These are phyloP conservation scores for Neonothopanus nambi DNA, from an alignment of 1,284 basidiomycete species.

Conservation along the genomic window DNA sequence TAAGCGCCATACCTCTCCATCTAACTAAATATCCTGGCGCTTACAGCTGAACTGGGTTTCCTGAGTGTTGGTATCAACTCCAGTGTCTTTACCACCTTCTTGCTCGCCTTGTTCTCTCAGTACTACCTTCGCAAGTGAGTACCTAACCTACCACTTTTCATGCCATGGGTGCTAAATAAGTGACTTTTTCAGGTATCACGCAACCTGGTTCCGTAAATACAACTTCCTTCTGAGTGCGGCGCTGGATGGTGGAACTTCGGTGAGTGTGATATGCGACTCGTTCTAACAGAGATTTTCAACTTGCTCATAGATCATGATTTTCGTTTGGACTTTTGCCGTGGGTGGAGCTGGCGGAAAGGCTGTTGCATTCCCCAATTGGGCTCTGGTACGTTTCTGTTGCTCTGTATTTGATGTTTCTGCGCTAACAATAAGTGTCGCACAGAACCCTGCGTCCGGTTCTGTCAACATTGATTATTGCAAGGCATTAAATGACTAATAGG, in stretches of 20 bases:
- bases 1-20: too few species aligned
- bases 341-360: conserved; percentile 55
- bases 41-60: conserved; percentile 34
- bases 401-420: not conserved
- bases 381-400: conserved; percentile 29
- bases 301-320: conserved; percentile 44
- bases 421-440: not conserved
- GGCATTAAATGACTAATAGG: conserved; percentile 27
- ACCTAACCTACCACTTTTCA: not conserved
- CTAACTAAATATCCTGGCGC: not conserved
- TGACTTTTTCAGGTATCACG: conserved; percentile 28
- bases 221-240: conserved; percentile 43
- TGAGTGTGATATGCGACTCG: conserved; percentile 14
- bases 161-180: conserved; percentile 14
- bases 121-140: conserved; percentile 45
- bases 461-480: conserved; percentile 38
- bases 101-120: conserved; percentile 56
- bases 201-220: conserved; percentile 58
- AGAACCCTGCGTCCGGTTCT: conserved; percentile 28
- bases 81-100: conserved; percentile 50
- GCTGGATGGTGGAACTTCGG: conserved; percentile 52
- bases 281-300: not conserved
- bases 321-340: conserved; percentile 61
- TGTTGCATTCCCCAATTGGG: conserved; percentile 47
- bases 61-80: conserved; percentile 56